These are phyloP conservation scores for Heterobasidion irregulare DNA, from an alignment of 1,284 basidiomycete genomes.

Conservation along the genomic window DNA sequence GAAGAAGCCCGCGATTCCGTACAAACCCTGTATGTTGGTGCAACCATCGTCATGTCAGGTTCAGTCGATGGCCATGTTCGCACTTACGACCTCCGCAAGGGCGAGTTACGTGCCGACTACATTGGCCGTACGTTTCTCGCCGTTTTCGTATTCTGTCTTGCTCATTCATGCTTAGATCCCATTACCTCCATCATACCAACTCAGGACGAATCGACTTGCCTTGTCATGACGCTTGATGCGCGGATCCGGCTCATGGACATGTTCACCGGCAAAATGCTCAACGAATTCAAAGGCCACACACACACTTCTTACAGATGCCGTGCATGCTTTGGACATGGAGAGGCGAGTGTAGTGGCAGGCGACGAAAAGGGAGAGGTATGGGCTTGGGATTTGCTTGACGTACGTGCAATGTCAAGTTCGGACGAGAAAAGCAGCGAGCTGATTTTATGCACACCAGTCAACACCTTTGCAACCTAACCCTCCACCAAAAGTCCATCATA, in stretches of 20 bases:
- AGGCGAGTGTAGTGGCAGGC: constrained; percentile 78
- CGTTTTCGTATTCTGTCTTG: background rate
- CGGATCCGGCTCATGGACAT: constrained; percentile 84
- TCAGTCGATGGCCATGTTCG: constrained; percentile 90
- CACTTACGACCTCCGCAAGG: constrained; percentile 90
- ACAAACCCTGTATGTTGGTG: constrained; percentile 64
- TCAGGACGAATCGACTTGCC: constrained; percentile 65
- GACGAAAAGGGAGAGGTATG: constrained; percentile 87
- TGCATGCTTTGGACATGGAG: constrained; percentile 77
- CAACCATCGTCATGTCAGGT: constrained; percentile 67
- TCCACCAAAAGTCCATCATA: constrained; percentile 70
- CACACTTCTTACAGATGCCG: constrained; percentile 74
- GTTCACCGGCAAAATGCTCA: constrained; percentile 76
- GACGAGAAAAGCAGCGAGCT: background rate
- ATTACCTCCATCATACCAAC: constrained; percentile 78
- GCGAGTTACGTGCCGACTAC: constrained; percentile 81
- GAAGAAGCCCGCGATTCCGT: constrained; percentile 89
- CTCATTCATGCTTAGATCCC: constrained; percentile 52
- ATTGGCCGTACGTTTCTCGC: constrained; percentile 65
- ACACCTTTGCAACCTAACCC: constrained; percentile 57
- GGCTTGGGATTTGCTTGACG: constrained; percentile 90
- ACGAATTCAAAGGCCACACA: constrained; percentile 75
- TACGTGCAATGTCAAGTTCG: constrained; percentile 28
- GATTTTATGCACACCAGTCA: constrained; percentile 36
- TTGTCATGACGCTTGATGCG: constrained; percentile 80